phyloP scores from a whole-genome alignment of 345 rosid species.

The Firmiana major region DNA sequence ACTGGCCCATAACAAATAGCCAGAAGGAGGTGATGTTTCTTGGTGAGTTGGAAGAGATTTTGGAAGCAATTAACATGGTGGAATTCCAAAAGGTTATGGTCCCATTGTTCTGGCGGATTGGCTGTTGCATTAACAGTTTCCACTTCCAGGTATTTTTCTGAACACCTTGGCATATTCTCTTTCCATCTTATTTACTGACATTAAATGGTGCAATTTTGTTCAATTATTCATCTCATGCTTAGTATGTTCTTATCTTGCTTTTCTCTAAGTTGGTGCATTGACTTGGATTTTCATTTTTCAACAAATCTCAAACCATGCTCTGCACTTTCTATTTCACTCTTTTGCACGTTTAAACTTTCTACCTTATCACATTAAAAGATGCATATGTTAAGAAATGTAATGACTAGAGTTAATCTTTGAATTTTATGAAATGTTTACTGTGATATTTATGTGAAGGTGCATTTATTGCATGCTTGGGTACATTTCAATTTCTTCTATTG shows the following conservation, averaged over 20 bases:
- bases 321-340: neutral
- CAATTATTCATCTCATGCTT: neutral
- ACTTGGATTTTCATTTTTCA: neutral
- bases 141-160: constrained; percentile 66
- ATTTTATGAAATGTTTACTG: neutral
- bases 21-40: constrained; percentile 94
- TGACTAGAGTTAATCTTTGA: neutral
- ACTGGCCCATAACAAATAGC: constrained; percentile 84
- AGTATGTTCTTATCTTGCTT: neutral
- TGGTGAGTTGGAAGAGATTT: constrained; percentile 76
- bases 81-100: constrained; percentile 84
- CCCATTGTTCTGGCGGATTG: constrained; percentile 68
- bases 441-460: neutral
- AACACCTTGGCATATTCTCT: neutral
- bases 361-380: neutral
- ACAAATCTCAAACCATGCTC: neutral
- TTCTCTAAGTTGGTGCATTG: neutral
- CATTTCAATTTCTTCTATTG: neutral
- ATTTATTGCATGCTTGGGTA: neutral
- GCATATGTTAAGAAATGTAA: neutral
- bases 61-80: constrained; percentile 66
- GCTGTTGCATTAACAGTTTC: constrained; percentile 71
- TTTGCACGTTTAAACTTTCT: neutral
- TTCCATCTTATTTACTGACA: neutral
- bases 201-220: neutral